Conservation (phyloP, 192 early-diverging fungal genomes). For the Backusella westeae region DNA sequence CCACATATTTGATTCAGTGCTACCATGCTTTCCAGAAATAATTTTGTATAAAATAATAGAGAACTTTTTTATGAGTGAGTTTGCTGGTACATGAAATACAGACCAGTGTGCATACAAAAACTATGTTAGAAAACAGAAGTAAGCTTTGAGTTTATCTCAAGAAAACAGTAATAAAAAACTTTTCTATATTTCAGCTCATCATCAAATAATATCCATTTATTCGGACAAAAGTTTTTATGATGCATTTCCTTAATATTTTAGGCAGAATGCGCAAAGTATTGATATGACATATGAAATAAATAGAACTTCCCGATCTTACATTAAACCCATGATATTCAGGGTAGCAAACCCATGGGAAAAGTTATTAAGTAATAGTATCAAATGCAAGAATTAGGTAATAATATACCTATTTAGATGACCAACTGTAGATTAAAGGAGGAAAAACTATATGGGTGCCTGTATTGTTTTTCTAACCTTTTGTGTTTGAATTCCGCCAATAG, state of each 20-base stretch:
- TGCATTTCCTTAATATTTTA: background rate
- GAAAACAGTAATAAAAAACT: background rate
- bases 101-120: background rate
- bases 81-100: background rate
- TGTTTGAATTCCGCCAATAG: background rate
- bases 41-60: background rate
- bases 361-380: background rate
- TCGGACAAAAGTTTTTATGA: background rate
- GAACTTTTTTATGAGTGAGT: background rate
- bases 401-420: background rate
- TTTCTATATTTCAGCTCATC: background rate
- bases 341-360: background rate
- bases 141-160: background rate
- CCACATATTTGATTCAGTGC: background rate
- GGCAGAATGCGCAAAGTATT: background rate
- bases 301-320: background rate
- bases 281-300: background rate
- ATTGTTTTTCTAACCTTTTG: background rate
- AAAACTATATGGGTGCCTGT: background rate
- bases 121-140: background rate
- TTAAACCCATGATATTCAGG: background rate
- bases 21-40: background rate
- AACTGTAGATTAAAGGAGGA: background rate
- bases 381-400: background rate
- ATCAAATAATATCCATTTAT: background rate